A percentile compares a stretch with the other conserved stretches of the same genome.
phyloP scores from a whole-genome alignment of 2,329 filamentous ascomycete genomes.

The Cordyceps tenuipes region DNA sequence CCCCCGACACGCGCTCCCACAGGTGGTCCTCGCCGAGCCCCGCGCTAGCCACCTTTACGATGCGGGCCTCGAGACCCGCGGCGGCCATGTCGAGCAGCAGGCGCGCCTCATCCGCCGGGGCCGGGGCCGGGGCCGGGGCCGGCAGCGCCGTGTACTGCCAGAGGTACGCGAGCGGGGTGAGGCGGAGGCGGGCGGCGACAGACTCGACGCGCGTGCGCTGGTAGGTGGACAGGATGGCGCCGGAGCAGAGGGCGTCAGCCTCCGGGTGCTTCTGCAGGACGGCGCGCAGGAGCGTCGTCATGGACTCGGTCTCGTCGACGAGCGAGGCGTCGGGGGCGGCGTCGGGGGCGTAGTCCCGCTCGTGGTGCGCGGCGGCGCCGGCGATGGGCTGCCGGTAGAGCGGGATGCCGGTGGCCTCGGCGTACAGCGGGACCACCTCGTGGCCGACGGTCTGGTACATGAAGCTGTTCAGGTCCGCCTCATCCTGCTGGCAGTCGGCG shows the following conservation, averaged over 20 bases:
- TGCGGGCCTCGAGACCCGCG: conserved; percentile 73
- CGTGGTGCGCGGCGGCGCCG: conserved; percentile 62
- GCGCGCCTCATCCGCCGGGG: conserved; percentile 34
- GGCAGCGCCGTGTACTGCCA: conserved; percentile 85
- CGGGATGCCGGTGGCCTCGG: conserved; percentile 67
- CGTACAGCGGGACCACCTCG: conserved; percentile 76
- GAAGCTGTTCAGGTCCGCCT: conserved; percentile 77
- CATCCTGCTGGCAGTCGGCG: conserved; percentile 11
- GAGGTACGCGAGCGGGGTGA: conserved; percentile 75
- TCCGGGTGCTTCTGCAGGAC: conserved; percentile 64
- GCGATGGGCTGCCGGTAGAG: conserved; percentile 73
- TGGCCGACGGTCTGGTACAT: conserved; percentile 99
- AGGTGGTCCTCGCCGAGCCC: conserved; percentile 74
- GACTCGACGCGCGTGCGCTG: conserved; percentile 94
- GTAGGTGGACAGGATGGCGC: conserved; percentile 90
- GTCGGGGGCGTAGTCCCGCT: conserved; percentile 55
- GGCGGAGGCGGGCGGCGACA: conserved; percentile 73
- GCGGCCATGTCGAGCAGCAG: conserved; percentile 75
- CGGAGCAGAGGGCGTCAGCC: conserved; percentile 79
- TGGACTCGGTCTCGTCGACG: conserved; percentile 82
- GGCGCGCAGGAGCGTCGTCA: conserved; percentile 63
- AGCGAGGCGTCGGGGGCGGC: conserved; percentile 27
- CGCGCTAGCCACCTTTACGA: conserved; percentile 90
- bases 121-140: conserved; percentile 23
- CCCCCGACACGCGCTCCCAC: conserved; percentile 68